Evolutionary conservation across 225 moss, liverwort and hornwort genomes (phyloP).

Genomic region (Physcomitrium patens): DNA sequence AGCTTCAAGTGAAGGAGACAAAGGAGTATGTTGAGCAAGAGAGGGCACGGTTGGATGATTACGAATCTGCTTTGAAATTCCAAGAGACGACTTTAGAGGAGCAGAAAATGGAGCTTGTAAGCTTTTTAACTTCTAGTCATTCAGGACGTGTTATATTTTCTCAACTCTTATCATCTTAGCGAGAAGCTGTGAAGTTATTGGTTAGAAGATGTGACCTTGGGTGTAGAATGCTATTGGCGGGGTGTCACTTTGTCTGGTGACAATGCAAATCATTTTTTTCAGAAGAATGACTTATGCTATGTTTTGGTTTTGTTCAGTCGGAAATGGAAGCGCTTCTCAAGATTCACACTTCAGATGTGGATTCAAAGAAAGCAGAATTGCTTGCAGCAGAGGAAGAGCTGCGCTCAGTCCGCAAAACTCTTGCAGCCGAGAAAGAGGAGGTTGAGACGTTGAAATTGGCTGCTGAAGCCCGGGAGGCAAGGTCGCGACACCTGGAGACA

Average conservation of each 20-base stretch:
- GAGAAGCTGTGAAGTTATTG: background rate
- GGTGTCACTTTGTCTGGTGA: background rate
- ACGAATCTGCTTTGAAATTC: conserved; percentile 76
- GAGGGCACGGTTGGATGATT: conserved; percentile 76
- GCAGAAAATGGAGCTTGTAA: conserved; percentile 86
- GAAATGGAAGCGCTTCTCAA: conserved; percentile 58
- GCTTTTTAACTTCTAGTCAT: conserved; percentile 26
- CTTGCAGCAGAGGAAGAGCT: conserved; percentile 59
- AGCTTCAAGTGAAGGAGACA: conserved; percentile 60
- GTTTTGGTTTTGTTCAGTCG: conserved; percentile 46
- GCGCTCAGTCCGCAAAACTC: conserved; percentile 43
- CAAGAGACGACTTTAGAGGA: conserved; percentile 80
- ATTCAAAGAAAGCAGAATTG: conserved; percentile 53
- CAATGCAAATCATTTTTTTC: too few species aligned
- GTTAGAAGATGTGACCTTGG: background rate
- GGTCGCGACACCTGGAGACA: conserved; percentile 47
- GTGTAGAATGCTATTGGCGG: background rate
- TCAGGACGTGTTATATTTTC: background rate
- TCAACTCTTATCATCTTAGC: background rate
- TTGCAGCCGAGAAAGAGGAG: conserved; percentile 68
- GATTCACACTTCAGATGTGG: conserved; percentile 63
- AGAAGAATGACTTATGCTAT: conserved; percentile 14
- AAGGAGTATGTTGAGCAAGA: conserved; percentile 66
- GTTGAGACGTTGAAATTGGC: conserved; percentile 34
- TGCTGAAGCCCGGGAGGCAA: conserved; percentile 49